Conservation (phyloP, 73 alveolate species). For the Stentor roeselii region DNA sequence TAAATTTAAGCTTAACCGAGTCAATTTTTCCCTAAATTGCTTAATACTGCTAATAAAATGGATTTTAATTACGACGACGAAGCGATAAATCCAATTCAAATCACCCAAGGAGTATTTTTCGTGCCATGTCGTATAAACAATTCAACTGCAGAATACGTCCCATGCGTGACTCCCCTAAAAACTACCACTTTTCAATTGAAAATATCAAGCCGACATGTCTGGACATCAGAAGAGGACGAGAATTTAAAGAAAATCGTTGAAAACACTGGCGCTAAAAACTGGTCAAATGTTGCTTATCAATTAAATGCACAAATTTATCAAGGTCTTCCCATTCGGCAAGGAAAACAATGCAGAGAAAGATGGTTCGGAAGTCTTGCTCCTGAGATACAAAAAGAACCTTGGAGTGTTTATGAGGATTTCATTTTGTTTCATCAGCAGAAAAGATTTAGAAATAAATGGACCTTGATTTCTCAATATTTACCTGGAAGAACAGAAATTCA, state of each 20-base stretch:
- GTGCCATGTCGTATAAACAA: neutral
- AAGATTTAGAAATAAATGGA: constrained; percentile 25
- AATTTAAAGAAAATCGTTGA: neutral
- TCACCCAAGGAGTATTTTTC: neutral
- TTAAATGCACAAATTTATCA: neutral
- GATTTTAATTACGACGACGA: no score
- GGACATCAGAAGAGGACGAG: neutral
- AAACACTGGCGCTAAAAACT: neutral
- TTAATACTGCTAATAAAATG: no score
- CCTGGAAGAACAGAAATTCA: neutral
- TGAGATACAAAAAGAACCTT: neutral
- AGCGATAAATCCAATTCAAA: neutral
- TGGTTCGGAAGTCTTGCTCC: constrained; percentile 34
- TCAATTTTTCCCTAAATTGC: no score
- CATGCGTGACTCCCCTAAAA: neutral
- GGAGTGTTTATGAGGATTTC: neutral
- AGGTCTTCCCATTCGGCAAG: constrained; percentile 25
- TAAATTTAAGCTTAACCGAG: no score
- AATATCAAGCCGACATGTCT: neutral
- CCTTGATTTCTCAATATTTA: constrained; percentile 4
- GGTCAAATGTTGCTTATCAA: neutral
- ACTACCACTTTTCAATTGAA: no score
- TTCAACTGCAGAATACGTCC: neutral
- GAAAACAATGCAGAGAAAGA: constrained; percentile 30
- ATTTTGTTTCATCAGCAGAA: constrained; percentile 30